Evolutionary conservation across 2,329 filamentous ascomycete genomes (phyloP), one percentile per base, ranked within the genome.

Genomic region (Helotiales sp.): DNA sequence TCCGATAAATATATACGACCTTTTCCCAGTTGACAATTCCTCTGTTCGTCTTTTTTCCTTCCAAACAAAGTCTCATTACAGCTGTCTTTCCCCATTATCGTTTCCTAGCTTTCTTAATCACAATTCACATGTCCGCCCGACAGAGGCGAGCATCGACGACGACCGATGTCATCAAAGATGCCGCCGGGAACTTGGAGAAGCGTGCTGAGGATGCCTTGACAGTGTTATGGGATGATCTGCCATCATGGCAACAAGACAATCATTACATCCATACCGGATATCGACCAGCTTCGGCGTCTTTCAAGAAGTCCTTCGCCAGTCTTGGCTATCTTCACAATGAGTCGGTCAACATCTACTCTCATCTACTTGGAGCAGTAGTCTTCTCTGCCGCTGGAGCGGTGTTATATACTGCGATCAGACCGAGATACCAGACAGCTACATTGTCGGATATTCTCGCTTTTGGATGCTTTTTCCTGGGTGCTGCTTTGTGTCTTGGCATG

Each of bases 381-480:
- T 89, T 91, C 65, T 75, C 87, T 2, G 75, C 82, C 6, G 79
- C 82, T 1, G 86, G 82, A 0, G 69, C 81, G 13, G 81, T 85
- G 59, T 79, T 93, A 13, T 87, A 89, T 78, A 76, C 78, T 26
- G 79, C 84, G 58, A 80, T 94, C 43, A 82, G 82, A 13, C 87
- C 90, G 43, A 86, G 92, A 8, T 95, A 94, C 75, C 83, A 82
- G 8, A 82, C 84, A 2, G 91, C 91, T 6, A 83, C 82, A 8
- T 67, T 75, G 8, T 80, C 85, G 2, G 93, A 97, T 77, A 82
- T 92, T n/a, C 70, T 88, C 40, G 92, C 88, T 32, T 93, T 97
- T 77, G 81, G 82, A 0, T 93, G 89, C 80, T 97, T 96, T 83
- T 93, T 97, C 74, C 82, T 82, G 26, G 93, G 93, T 52, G 91